A percentile compares a stretch with the other conserved stretches of the same genome.
Evolutionary conservation across 1,284 basidiomycete species (phyloP).

Genomic region (Ustilago cynodontis): DNA sequence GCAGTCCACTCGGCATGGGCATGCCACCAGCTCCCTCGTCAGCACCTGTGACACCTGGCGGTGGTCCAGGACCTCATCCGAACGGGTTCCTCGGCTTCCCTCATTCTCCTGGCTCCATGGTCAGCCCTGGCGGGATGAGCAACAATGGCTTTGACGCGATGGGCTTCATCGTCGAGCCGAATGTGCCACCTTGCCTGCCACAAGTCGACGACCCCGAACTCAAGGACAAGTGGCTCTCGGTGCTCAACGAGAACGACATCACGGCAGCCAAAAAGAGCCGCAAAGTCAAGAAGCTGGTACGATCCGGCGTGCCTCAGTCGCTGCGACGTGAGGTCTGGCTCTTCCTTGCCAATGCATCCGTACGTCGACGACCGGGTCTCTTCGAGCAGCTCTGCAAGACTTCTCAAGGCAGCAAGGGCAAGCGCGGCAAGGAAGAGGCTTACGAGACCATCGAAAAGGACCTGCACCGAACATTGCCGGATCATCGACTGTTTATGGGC

Average conservation of each 20-base stretch:
- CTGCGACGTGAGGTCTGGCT: constrained; percentile 67
- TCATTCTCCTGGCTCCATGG: constrained; percentile 22
- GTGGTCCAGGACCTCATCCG: constrained; percentile 6
- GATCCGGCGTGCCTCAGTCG: constrained; percentile 78
- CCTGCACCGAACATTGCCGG: constrained; percentile 62
- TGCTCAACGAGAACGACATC: constrained; percentile 77
- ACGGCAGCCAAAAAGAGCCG: constrained; percentile 81
- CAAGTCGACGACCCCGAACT: constrained; percentile 77
- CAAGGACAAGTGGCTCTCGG: constrained; percentile 80
- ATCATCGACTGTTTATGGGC: constrained; percentile 62
- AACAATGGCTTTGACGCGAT: constrained; percentile 40
- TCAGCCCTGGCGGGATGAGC: constrained; percentile 16
- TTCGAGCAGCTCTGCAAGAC: constrained; percentile 64
- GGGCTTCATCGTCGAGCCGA: constrained; percentile 55
- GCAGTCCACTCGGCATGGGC: constrained; percentile 36
- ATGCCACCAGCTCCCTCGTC: constrained; percentile 18
- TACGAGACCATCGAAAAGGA: constrained; percentile 68
- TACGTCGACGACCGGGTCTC: constrained; percentile 59
- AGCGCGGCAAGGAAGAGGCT: constrained; percentile 58
- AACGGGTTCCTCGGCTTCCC: constrained; percentile 21
- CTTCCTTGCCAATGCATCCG: constrained; percentile 59
- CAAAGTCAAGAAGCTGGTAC: constrained; percentile 84
- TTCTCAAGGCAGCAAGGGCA: constrained; percentile 51
- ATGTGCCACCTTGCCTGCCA: constrained; percentile 23
- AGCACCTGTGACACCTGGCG: constrained; percentile 26